Conservation (phyloP, 805 yeast species). For the Candida dendrica region DNA sequence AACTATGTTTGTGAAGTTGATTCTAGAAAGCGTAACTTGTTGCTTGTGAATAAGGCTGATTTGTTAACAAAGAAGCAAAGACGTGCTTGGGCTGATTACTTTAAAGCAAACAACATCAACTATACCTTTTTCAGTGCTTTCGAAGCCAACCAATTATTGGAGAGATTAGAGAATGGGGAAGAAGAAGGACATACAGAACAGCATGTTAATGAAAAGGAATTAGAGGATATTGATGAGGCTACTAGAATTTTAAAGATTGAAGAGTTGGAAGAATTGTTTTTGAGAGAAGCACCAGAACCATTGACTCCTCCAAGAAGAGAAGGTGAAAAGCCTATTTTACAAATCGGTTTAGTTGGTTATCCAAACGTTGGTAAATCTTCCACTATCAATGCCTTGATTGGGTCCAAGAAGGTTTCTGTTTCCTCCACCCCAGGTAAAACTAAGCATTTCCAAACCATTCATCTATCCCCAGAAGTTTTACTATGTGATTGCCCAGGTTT, state of each 20-base stretch:
- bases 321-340: constrained; percentile 58
- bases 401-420: constrained; percentile 96
- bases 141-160: constrained; percentile 69
- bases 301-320: constrained; percentile 39
- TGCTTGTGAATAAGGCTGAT: constrained; percentile 92
- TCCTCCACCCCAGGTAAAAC: constrained; percentile 99
- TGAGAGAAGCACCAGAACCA: constrained; percentile 71
- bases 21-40: constrained; percentile 67
- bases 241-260: constrained; percentile 72
- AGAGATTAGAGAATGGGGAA: constrained; percentile 43
- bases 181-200: constrained; percentile 17
- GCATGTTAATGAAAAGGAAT: background rate
- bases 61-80: constrained; percentile 73
- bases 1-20: constrained; percentile 72
- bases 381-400: constrained; percentile 94
- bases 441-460: constrained; percentile 95
- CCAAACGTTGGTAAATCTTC: constrained; percentile 97
- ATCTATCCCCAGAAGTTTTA: constrained; percentile 71
- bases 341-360: constrained; percentile 95
- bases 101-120: constrained; percentile 57
- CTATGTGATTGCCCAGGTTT: constrained; percentile 99
- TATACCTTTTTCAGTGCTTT: constrained; percentile 93
- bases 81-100: constrained; percentile 80
- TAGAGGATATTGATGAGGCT: constrained; percentile 32
- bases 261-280: constrained; percentile 76